Evolutionary conservation across 2,329 filamentous ascomycete genomes (phyloP).

Genomic region (Huntiella moniliformis): DNA sequence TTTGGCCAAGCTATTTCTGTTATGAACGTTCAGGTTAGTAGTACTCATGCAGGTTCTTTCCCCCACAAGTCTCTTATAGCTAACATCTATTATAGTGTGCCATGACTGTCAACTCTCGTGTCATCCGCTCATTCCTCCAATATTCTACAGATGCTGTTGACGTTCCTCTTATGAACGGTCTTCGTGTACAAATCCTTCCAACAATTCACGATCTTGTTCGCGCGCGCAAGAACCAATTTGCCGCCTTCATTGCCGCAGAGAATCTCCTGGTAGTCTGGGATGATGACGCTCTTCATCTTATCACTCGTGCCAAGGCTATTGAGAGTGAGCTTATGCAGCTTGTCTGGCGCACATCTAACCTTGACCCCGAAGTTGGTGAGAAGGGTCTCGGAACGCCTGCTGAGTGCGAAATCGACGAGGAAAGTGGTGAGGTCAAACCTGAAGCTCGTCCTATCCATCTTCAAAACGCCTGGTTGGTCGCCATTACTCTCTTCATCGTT

Average conservation of each 20-base stretch:
- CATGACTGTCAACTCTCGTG: constrained; percentile 64
- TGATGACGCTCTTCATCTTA: constrained; percentile 53
- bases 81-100: constrained; percentile 33
- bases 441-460: constrained; percentile 50
- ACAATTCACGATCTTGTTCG: constrained; percentile 50
- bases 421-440: constrained; percentile 47
- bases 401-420: constrained; percentile 47
- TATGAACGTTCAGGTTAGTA: constrained; percentile 48
- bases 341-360: constrained; percentile 46
- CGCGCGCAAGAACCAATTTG: constrained; percentile 62
- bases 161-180: constrained; percentile 56
- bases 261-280: constrained; percentile 65
- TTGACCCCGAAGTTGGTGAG: constrained; percentile 31
- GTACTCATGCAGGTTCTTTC: not conserved
- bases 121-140: constrained; percentile 60
- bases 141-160: constrained; percentile 56
- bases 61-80: not conserved
- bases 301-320: constrained; percentile 50
- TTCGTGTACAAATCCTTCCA: constrained; percentile 58
- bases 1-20: constrained; percentile 46
- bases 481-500: constrained; percentile 46
- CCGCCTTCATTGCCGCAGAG: constrained; percentile 56
- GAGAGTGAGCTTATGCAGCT: constrained; percentile 62
- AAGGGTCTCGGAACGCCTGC: constrained; percentile 10
- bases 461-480: constrained; percentile 50